These are phyloP conservation scores for Diaporthe capsici DNA, from an alignment of 2,329 filamentous ascomycete species.

Conservation along the genomic window DNA sequence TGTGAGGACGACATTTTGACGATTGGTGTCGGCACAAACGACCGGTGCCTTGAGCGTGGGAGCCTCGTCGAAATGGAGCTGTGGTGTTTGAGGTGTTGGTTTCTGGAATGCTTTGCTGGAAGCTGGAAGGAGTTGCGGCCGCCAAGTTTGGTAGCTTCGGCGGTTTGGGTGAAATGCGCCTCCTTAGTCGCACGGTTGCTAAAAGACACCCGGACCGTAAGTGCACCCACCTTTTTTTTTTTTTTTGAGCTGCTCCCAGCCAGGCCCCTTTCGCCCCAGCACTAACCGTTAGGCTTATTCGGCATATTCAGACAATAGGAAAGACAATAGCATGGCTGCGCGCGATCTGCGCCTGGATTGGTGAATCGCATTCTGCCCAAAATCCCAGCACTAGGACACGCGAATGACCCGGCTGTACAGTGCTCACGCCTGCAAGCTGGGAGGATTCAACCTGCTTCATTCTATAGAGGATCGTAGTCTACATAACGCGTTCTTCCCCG, in stretches of 20 bases:
- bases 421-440: constrained; percentile 8
- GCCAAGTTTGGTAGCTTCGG: constrained; percentile 12
- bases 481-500: constrained; percentile 35
- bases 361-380: not conserved
- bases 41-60: not conserved
- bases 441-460: constrained; percentile 18
- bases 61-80: not conserved
- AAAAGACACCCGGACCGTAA: constrained; percentile 12
- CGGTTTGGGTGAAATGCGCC: constrained; percentile 3
- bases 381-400: not conserved
- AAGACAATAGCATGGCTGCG: not conserved
- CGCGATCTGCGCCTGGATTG: not conserved
- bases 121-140: constrained; percentile 14
- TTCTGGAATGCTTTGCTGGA: constrained; percentile 20
- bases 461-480: constrained; percentile 38
- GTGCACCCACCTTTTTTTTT: constrained; percentile 5
- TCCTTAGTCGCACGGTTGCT: constrained; percentile 4
- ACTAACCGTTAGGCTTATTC: not conserved
- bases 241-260: not conserved
- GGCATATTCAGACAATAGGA: not conserved
- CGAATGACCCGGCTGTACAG: not conserved
- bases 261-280: not conserved
- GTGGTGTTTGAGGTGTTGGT: not conserved
- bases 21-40: not conserved
- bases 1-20: constrained; percentile 57